Percentiles rank a stretch among this genome's conserved stretches.
These are phyloP conservation scores for Rubus idaeus DNA, from an alignment of 306 rosid genomes.

Conservation along the genomic window DNA sequence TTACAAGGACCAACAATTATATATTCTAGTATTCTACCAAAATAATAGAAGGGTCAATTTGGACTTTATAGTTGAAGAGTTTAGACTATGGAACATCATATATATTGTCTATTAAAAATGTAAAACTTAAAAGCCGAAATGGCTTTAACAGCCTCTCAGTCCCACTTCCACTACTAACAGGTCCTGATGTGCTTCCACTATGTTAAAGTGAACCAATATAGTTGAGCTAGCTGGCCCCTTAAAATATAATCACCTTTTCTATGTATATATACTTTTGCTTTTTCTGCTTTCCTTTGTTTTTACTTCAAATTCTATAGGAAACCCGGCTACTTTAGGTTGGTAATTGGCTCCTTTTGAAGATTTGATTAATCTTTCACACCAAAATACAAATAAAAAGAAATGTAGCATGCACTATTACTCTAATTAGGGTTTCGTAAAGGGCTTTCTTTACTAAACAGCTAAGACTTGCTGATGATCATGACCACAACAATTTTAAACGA, in stretches of 20 bases:
- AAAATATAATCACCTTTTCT: constrained; percentile 44
- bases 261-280: constrained; percentile 8
- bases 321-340: constrained; percentile 30
- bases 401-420: neutral
- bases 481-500: neutral
- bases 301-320: constrained; percentile 28
- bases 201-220: constrained; percentile 43
- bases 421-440: neutral
- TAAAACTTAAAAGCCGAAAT: neutral
- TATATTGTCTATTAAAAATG: constrained; percentile 1
- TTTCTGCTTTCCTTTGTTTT: constrained; percentile 28
- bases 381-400: constrained; percentile 8
- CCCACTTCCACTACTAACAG: constrained; percentile 19
- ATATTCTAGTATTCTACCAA: neutral
- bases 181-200: constrained; percentile 58
- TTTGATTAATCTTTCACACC: constrained; percentile 19
- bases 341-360: constrained; percentile 31
- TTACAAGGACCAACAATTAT: neutral
- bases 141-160: constrained; percentile 27
- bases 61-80: neutral
- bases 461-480: constrained; percentile 8
- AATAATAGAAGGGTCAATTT: constrained; percentile 14
- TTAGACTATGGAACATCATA: neutral
- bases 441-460: constrained; percentile 10
- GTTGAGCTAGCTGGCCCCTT: constrained; percentile 36